Conservation (phyloP, 83 land plant species). For the Picea abies region DNA sequence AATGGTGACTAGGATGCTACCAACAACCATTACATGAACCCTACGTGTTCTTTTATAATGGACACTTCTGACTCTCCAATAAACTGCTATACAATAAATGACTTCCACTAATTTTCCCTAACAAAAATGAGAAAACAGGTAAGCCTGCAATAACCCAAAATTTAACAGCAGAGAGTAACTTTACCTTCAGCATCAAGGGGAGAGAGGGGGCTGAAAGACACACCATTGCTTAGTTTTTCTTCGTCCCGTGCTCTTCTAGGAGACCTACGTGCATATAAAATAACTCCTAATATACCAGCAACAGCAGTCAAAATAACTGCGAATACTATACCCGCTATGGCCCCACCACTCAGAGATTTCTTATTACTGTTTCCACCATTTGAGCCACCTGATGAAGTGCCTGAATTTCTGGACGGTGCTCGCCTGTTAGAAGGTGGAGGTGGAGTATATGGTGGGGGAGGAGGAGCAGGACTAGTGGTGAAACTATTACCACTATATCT, state of each 20-base stretch:
- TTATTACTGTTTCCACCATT: conserved; percentile 23
- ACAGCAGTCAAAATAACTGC: conserved; percentile 53
- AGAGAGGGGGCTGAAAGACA: conserved; percentile 43
- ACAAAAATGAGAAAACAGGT: too few relatives aligned
- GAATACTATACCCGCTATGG: conserved; percentile 73
- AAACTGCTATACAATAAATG: too few relatives aligned
- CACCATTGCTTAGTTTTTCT: conserved; percentile 43
- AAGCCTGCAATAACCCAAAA: not conserved
- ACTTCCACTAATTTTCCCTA: too few relatives aligned
- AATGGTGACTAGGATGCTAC: too few relatives aligned
- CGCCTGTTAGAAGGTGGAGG: conserved; percentile 37
- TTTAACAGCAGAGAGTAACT: not conserved
- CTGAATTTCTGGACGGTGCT: conserved; percentile 28
- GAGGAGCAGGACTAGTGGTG: conserved; percentile 75
- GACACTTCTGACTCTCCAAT: too few relatives aligned
- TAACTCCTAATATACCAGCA: conserved; percentile 47
- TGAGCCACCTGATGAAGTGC: conserved; percentile 26
- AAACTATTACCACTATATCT: conserved; percentile 81
- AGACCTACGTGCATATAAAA: conserved; percentile 30
- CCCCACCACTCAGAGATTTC: conserved; percentile 39
- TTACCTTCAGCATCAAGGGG: conserved; percentile 43
- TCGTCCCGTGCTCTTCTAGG: conserved; percentile 30
- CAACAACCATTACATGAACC: too few relatives aligned
- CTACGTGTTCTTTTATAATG: too few relatives aligned
- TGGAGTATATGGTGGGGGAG: conserved; percentile 78